Percentiles rank a stretch among this genome's conserved stretches.
Evolutionary conservation across 805 yeast genomes (phyloP).

Genomic region (Yamadazyma ubonensis): DNA sequence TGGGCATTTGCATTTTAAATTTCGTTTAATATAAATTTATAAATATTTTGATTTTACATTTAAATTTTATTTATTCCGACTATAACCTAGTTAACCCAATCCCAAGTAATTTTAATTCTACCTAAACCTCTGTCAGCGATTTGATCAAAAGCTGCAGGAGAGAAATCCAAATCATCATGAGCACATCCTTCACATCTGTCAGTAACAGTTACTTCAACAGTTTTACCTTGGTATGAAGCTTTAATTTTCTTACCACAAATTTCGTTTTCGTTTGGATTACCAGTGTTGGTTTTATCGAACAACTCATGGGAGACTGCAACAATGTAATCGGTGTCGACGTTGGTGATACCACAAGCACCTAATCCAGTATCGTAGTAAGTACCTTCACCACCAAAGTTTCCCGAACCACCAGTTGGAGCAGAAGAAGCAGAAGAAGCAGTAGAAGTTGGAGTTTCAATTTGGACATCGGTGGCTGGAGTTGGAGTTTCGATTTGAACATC

Average conservation of each 20-base stretch:
- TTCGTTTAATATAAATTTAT: constrained; percentile 13
- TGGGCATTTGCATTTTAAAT: constrained; percentile 19
- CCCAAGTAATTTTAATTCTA: constrained; percentile 55
- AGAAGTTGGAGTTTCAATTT: constrained; percentile 9
- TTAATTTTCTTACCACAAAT: constrained; percentile 54
- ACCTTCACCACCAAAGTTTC: constrained; percentile 32
- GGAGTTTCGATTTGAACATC: constrained; percentile 9
- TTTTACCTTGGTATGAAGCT: constrained; percentile 46
- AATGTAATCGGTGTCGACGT: constrained; percentile 46
- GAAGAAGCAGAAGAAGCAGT: constrained; percentile 14
- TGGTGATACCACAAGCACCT: constrained; percentile 57
- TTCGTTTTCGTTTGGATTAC: constrained; percentile 45
- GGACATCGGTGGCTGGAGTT: constrained; percentile 10
- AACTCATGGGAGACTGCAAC: constrained; percentile 51
- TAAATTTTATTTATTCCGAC: neutral
- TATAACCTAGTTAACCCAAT: constrained; percentile 12
- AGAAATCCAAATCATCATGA: constrained; percentile 51
- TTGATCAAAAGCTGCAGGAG: constrained; percentile 56
- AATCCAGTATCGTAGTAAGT: constrained; percentile 47
- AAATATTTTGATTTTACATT: neutral
- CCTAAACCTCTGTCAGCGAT: constrained; percentile 55
- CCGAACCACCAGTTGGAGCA: constrained; percentile 12
- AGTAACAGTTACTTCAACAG: constrained; percentile 55
- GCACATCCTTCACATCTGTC: constrained; percentile 59
- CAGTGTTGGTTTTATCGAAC: constrained; percentile 33